Conservation (phyloP, 768 basidiomycete genomes). For the Suillus placidus region DNA sequence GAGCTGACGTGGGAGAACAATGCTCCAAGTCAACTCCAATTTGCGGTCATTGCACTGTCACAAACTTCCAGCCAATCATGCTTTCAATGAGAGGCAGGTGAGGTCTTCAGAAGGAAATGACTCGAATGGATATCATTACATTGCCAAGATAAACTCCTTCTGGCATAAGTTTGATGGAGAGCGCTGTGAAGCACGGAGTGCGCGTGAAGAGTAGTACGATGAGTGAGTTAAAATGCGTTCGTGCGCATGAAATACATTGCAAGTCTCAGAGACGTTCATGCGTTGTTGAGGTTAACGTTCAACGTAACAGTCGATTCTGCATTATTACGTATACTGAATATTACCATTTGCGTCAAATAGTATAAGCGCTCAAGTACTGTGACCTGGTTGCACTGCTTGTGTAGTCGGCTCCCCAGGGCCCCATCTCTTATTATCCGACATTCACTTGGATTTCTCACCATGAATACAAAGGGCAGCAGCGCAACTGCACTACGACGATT, state of each 20-base stretch:
- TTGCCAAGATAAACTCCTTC: background rate
- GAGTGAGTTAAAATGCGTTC: background rate
- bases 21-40: background rate
- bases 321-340: background rate
- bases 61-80: background rate
- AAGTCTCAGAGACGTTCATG: background rate
- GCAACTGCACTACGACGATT: conserved; percentile 81
- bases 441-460: conserved; percentile 22
- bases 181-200: background rate
- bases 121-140: background rate
- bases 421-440: background rate
- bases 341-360: background rate
- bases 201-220: background rate
- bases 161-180: background rate
- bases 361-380: background rate
- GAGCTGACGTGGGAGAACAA: background rate
- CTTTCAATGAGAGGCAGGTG: background rate
- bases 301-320: too few species aligned
- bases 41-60: background rate
- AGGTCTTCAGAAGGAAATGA: background rate
- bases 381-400: too few species aligned
- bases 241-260: background rate
- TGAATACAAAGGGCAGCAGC: conserved; percentile 57
- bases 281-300: background rate
- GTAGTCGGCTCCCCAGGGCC: too few species aligned